Evolutionary conservation across 768 basidiomycete species (phyloP).

Genomic region (Termitomyces sp.): DNA sequence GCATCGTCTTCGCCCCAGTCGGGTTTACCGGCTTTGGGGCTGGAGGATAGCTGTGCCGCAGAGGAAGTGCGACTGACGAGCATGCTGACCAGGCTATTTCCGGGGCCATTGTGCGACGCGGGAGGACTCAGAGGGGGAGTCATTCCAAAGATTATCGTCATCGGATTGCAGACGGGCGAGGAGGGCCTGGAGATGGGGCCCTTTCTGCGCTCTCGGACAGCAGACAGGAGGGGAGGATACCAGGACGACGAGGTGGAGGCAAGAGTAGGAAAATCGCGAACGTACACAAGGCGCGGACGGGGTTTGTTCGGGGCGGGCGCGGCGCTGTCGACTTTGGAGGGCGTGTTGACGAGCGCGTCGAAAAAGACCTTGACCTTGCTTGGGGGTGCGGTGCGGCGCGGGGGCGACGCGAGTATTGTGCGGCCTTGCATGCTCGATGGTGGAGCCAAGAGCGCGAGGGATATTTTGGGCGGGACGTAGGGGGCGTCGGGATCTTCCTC

Average conservation of each 20-base stretch:
- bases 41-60: slow-evolving; percentile 22
- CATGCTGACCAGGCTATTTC: slow-evolving; percentile 35
- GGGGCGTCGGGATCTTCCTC: slow-evolving; percentile 36
- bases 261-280: slow-evolving; percentile 78
- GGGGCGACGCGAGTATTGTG: slow-evolving; percentile 32
- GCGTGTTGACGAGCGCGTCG: slow-evolving; percentile 68
- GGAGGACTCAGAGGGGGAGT: slow-evolving; percentile 69
- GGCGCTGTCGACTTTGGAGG: slow-evolving; percentile 23
- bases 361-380: slow-evolving; percentile 69
- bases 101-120: slow-evolving; percentile 20
- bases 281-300: slow-evolving; percentile 72
- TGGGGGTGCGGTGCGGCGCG: slow-evolving; percentile 40
- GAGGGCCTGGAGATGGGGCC: slow-evolving; percentile 55
- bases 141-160: slow-evolving; percentile 84
- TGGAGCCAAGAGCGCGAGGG: slow-evolving; percentile 36
- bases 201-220: slow-evolving; percentile 72
- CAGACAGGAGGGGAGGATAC: slow-evolving; percentile 76
- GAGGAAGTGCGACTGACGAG: slow-evolving; percentile 38
- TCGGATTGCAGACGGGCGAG: slow-evolving; percentile 62
- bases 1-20: slow-evolving; percentile 67
- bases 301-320: slow-evolving; percentile 11
- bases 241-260: slow-evolving; percentile 67
- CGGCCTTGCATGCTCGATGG: slow-evolving; percentile 27
- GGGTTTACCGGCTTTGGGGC: slow-evolving; percentile 30
- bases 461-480: slow-evolving; percentile 33